phyloP scores from a whole-genome alignment of 73 alveolate genomes.

The Urostyla sp. region DNA sequence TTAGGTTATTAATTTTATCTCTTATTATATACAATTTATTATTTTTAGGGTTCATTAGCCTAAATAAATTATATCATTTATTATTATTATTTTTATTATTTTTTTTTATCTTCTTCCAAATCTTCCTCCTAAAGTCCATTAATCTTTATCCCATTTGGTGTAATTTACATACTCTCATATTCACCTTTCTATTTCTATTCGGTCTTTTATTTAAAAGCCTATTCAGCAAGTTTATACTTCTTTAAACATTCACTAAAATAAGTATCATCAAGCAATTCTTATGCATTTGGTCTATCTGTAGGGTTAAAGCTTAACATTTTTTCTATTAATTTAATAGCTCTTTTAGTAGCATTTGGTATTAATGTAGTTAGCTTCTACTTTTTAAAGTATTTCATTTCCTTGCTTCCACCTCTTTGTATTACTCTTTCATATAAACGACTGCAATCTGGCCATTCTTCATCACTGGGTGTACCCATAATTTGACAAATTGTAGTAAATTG shows the following conservation, averaged over 20 bases:
- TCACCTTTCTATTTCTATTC: constrained; percentile 9
- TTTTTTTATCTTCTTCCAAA: not conserved
- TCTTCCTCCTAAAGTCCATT: not conserved
- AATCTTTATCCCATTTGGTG: constrained; percentile 12
- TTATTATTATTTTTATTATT: not conserved
- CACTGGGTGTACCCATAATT: constrained; percentile 49
- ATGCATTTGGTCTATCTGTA: constrained; percentile 68
- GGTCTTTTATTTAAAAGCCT: constrained; percentile 11
- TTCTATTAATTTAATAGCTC: constrained; percentile 74
- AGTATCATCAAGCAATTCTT: constrained; percentile 68
- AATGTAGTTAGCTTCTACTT: constrained; percentile 8
- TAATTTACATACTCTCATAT: constrained; percentile 34
- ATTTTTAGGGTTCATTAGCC: too few species aligned
- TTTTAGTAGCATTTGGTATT: constrained; percentile 69
- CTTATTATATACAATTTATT: too few species aligned
- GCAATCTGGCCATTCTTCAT: constrained; percentile 87
- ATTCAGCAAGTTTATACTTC: not conserved
- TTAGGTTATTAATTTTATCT: too few species aligned
- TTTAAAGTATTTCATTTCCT: constrained; percentile 1
- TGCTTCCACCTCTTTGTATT: constrained; percentile 49
- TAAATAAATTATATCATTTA: too few species aligned
- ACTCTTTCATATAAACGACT: constrained; percentile 84
- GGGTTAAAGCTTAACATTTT: constrained; percentile 79
- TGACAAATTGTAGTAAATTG: constrained; percentile 45
- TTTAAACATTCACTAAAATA: constrained; percentile 56